These are phyloP conservation scores for Sparassis latifolia DNA, from an alignment of 1,284 basidiomycete genomes.

Conservation along the genomic window DNA sequence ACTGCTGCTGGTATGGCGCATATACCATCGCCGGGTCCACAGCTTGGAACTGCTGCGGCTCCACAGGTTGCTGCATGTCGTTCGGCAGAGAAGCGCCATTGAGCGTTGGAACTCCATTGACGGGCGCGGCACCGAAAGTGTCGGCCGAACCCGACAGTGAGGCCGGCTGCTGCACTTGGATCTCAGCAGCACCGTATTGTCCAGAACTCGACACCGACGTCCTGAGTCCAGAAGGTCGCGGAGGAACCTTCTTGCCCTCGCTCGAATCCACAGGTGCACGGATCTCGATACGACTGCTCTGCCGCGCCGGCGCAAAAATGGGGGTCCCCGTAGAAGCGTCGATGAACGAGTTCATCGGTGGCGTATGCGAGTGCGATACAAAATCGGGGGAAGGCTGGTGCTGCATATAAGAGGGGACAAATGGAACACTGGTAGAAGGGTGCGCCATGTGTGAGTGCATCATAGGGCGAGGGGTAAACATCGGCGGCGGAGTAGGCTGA, in stretches of 20 bases:
- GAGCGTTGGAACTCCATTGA: background rate
- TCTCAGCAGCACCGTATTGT: constrained; percentile 5
- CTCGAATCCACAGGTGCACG: constrained; percentile 49
- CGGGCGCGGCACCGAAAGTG: background rate
- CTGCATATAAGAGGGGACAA: constrained; percentile 52
- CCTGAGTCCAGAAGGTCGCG: constrained; percentile 32
- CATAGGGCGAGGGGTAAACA: constrained; percentile 62
- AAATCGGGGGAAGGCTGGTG: constrained; percentile 54
- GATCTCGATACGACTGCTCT: constrained; percentile 66
- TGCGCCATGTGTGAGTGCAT: constrained; percentile 42
- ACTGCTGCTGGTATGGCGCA: constrained; percentile 46
- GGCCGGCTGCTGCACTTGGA: background rate
- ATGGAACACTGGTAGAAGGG: constrained; percentile 34
- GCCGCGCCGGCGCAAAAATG: constrained; percentile 68
- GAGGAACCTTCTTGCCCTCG: constrained; percentile 22
- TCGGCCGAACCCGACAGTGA: background rate
- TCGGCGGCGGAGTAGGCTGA: constrained; percentile 42
- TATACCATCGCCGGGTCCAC: constrained; percentile 40
- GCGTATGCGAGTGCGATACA: constrained; percentile 48
- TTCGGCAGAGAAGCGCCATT: background rate
- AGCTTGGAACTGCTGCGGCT: constrained; percentile 15
- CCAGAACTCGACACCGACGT: constrained; percentile 20
- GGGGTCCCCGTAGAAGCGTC: constrained; percentile 56
- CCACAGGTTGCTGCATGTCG: background rate
- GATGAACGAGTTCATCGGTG: constrained; percentile 52